Conservation (phyloP, 768 basidiomycete species). For the Trametes cubensis region DNA sequence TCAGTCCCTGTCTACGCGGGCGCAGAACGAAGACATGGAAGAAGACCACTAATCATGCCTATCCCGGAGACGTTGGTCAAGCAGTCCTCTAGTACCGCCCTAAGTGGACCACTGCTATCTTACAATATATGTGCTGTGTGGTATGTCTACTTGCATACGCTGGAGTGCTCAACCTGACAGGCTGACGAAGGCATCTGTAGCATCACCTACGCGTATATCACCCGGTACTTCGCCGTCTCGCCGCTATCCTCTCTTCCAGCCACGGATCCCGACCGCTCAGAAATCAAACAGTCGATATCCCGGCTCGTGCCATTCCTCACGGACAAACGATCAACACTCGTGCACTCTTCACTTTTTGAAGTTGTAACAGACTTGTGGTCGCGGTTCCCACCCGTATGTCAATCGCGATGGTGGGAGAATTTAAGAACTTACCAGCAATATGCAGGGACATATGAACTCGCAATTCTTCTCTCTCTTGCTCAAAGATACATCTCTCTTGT, state of each 20-base stretch:
- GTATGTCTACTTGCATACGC: slow-evolving; percentile 45
- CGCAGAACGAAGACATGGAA: slow-evolving; percentile 32
- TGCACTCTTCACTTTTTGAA: slow-evolving; percentile 52
- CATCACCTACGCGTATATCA: slow-evolving; percentile 67
- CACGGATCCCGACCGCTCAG: slow-evolving; percentile 47
- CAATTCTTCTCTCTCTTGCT: slow-evolving; percentile 55
- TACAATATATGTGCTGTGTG: slow-evolving; percentile 72
- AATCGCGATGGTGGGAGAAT: not conserved
- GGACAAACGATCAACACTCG: slow-evolving; percentile 58
- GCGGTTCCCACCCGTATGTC: slow-evolving; percentile 55
- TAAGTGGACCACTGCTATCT: slow-evolving; percentile 43
- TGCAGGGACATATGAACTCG: slow-evolving; percentile 39
- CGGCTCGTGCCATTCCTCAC: slow-evolving; percentile 65
- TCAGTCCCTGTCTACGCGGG: not conserved
- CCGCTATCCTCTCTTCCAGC: slow-evolving; percentile 50
- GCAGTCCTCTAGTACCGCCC: slow-evolving; percentile 27
- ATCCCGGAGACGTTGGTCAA: slow-evolving; percentile 51
- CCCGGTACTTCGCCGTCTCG: slow-evolving; percentile 62
- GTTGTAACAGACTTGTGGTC: slow-evolving; percentile 71
- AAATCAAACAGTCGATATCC: slow-evolving; percentile 51
- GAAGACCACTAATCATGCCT: slow-evolving; percentile 46
- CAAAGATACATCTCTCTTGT: slow-evolving; percentile 53
- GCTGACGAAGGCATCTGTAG: slow-evolving; percentile 38
- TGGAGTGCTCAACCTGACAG: not conserved
- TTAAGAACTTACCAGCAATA: not conserved